A percentile compares a stretch with the other conserved stretches of the same genome.
Conservation (phyloP, 2,329 filamentous ascomycete genomes). For the Fusarium verticillioides region DNA sequence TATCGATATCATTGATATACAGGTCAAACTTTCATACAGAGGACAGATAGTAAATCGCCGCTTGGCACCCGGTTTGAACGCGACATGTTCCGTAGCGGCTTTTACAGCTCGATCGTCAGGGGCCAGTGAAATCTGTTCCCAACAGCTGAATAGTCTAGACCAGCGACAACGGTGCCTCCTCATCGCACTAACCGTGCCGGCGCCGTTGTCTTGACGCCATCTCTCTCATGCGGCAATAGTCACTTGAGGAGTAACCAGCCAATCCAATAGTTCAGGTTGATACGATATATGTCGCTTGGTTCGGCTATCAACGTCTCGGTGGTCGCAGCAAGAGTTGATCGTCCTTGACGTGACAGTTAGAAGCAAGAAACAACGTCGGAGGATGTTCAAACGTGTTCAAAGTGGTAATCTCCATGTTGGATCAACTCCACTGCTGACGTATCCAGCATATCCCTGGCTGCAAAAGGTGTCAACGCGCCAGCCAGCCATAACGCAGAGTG, state of each 20-base stretch:
- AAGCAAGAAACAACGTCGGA: constrained; percentile 15
- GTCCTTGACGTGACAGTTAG: neutral
- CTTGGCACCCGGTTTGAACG: constrained; percentile 19
- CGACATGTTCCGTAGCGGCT: constrained; percentile 31
- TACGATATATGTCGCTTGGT: constrained; percentile 7
- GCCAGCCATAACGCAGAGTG: constrained; percentile 9
- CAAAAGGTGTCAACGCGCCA: neutral
- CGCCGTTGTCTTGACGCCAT: constrained; percentile 32
- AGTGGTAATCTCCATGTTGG: constrained; percentile 11
- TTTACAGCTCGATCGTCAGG: constrained; percentile 31
- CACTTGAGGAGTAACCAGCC: neutral
- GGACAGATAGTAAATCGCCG: constrained; percentile 7
- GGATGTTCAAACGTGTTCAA: constrained; percentile 6
- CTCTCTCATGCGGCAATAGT: constrained; percentile 17
- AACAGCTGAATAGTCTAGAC: constrained; percentile 34
- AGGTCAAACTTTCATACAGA: constrained; percentile 7
- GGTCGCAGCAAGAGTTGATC: constrained; percentile 1
- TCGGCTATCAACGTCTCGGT: constrained; percentile 1
- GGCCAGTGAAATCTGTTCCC: constrained; percentile 9
- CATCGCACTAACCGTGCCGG: constrained; percentile 29
- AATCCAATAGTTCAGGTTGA: constrained; percentile 28
- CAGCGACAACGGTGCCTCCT: constrained; percentile 31
- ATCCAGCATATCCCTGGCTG: constrained; percentile 29
- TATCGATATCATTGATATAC: constrained; percentile 16
- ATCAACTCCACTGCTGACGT: constrained; percentile 39